Evolutionary conservation across 2,329 filamentous ascomycete species (phyloP).

Genomic region (Fusarium odoratissimum): DNA sequence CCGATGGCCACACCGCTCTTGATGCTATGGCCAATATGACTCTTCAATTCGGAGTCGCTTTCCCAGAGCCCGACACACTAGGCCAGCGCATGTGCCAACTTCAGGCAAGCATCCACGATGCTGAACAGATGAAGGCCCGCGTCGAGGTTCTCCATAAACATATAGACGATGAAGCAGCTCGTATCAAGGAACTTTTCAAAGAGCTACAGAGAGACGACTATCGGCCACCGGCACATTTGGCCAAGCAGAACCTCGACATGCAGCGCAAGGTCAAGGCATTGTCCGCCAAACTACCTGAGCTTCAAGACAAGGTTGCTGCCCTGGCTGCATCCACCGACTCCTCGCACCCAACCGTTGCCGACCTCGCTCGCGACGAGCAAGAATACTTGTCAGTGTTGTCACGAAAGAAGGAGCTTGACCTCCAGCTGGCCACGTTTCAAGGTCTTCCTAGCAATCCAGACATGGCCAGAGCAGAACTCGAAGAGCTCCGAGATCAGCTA

Average conservation of each 20-base stretch:
- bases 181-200: slow-evolving; percentile 53
- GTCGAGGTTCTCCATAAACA: slow-evolving; percentile 67
- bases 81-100: slow-evolving; percentile 66
- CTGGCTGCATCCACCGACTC: slow-evolving; percentile 50
- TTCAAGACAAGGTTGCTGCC: slow-evolving; percentile 61
- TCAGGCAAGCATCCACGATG: slow-evolving; percentile 63
- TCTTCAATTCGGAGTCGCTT: slow-evolving; percentile 61
- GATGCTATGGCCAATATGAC: slow-evolving; percentile 67
- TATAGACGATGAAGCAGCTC: slow-evolving; percentile 62
- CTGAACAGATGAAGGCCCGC: slow-evolving; percentile 67
- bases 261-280: slow-evolving; percentile 77
- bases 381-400: slow-evolving; percentile 68
- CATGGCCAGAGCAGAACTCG: slow-evolving; percentile 76
- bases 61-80: slow-evolving; percentile 61
- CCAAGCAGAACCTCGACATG: slow-evolving; percentile 78
- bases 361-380: slow-evolving; percentile 68
- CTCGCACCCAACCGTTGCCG: slow-evolving; percentile 64
- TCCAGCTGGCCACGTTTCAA: slow-evolving; percentile 73
- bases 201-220: slow-evolving; percentile 61
- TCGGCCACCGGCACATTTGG: slow-evolving; percentile 67
- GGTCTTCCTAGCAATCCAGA: slow-evolving; percentile 78
- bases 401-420: slow-evolving; percentile 69
- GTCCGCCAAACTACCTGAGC: slow-evolving; percentile 73
- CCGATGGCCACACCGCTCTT: slow-evolving; percentile 66
- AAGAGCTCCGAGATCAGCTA: slow-evolving; percentile 73